These are phyloP conservation scores for Leucogyrophana mollusca DNA, from an alignment of 768 basidiomycete genomes.

Conservation along the genomic window DNA sequence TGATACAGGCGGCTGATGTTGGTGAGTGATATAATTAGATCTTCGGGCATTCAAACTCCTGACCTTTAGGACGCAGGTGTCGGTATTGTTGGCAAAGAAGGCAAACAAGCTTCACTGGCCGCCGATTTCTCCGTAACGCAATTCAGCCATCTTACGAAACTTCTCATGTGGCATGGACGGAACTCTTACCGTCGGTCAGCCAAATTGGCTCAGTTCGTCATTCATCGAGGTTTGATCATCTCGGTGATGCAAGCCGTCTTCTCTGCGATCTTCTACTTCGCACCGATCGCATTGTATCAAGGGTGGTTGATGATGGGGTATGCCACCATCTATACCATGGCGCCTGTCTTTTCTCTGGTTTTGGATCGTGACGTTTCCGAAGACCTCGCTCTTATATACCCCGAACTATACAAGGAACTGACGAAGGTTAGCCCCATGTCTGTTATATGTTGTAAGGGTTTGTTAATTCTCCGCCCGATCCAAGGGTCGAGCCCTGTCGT, in stretches of 20 bases:
- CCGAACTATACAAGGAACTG: slow-evolving; percentile 96
- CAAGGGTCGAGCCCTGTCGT: slow-evolving; percentile 90
- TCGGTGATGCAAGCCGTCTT: slow-evolving; percentile 98
- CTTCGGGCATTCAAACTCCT: neutral
- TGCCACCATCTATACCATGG: slow-evolving; percentile 97
- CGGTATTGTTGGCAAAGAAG: slow-evolving; percentile 98
- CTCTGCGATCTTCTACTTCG: slow-evolving; percentile 89
- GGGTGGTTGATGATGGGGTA: slow-evolving; percentile 98
- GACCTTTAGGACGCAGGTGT: slow-evolving; percentile 52
- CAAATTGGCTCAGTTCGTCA: slow-evolving; percentile 97
- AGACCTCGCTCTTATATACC: slow-evolving; percentile 92
- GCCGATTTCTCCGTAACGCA: slow-evolving; percentile 98
- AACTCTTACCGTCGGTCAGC: slow-evolving; percentile 98
- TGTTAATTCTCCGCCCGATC: slow-evolving; percentile 1
- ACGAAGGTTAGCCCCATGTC: slow-evolving; percentile 66
- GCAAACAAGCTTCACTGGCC: slow-evolving; percentile 97
- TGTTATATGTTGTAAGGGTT: neutral
- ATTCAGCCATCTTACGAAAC: slow-evolving; percentile 93
- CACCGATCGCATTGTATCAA: slow-evolving; percentile 96
- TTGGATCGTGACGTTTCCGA: slow-evolving; percentile 95
- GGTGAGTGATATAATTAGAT: slow-evolving; percentile 53
- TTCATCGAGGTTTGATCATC: slow-evolving; percentile 95
- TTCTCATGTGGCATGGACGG: slow-evolving; percentile 97
- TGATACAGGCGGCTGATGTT: slow-evolving; percentile 99
- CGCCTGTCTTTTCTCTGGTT: slow-evolving; percentile 96